These are phyloP conservation scores for Aristolochia californica DNA, from an alignment of 164 flowering plant species.

Conservation along the genomic window DNA sequence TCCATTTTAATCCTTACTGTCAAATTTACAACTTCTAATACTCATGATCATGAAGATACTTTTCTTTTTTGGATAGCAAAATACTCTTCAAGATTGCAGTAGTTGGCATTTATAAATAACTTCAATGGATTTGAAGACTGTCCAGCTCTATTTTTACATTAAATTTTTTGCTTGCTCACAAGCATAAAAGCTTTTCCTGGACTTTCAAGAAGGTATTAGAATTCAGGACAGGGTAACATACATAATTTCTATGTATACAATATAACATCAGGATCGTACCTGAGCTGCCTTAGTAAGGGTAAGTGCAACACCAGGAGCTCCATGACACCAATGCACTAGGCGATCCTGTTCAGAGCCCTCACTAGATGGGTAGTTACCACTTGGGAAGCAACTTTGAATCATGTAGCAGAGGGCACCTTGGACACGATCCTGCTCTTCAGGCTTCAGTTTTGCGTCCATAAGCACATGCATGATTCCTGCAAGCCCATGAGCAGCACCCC, in stretches of 20 bases:
- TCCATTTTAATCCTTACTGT: too few relatives aligned
- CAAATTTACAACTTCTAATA: too few relatives aligned
- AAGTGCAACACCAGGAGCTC: constrained; percentile 75
- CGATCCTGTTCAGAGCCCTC: constrained; percentile 45
- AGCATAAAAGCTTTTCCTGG: too few relatives aligned
- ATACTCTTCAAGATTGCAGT: too few relatives aligned
- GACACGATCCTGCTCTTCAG: constrained; percentile 56
- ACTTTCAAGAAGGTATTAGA: too few relatives aligned
- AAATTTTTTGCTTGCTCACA: too few relatives aligned
- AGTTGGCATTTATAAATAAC: too few relatives aligned
- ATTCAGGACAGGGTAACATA: not conserved
- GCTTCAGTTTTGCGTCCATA: constrained; percentile 55
- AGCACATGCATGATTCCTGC: constrained; percentile 77
- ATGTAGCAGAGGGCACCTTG: constrained; percentile 54
- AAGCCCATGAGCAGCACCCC: constrained; percentile 83
- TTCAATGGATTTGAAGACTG: too few relatives aligned
- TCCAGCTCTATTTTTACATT: too few relatives aligned
- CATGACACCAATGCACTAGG: constrained; percentile 91
- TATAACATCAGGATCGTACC: constrained; percentile 23
- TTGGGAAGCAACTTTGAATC: constrained; percentile 59
- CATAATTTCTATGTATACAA: not conserved
- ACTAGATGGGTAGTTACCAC: constrained; percentile 72
- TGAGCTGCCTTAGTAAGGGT: constrained; percentile 65
- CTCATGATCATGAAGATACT: too few relatives aligned
- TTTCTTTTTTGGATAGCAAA: too few relatives aligned